Conservation (phyloP, 495 filamentous ascomycete genomes). For the Trichocladium uniseriatum region DNA sequence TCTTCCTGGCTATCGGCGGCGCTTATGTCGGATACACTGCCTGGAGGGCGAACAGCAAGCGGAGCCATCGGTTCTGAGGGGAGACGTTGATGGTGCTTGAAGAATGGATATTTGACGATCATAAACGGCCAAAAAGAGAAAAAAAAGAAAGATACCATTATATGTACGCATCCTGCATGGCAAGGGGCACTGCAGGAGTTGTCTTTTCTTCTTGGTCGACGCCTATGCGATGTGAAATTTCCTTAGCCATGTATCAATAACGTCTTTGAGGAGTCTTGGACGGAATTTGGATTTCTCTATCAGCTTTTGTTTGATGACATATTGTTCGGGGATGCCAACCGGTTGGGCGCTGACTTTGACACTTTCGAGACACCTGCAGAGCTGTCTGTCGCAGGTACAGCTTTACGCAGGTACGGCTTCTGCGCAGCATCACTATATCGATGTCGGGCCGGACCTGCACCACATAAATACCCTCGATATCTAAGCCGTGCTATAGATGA, state of each 20-base stretch:
- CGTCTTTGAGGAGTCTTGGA: background rate
- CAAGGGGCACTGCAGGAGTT: conserved; percentile 5
- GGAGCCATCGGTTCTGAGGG: conserved; percentile 67
- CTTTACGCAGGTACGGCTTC: too few species aligned
- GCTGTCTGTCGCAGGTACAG: background rate
- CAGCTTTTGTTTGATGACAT: background rate
- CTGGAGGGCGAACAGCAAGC: conserved; percentile 60
- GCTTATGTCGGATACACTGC: conserved; percentile 78
- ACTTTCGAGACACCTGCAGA: too few species aligned
- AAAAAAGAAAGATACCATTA: conserved; percentile 12
- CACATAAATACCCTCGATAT: too few species aligned
- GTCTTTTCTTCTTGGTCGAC: conserved; percentile 1
- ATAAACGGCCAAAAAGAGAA: conserved; percentile 6
- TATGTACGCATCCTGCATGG: conserved; percentile 10
- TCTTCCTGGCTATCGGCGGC: conserved; percentile 58
- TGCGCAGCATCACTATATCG: too few species aligned
- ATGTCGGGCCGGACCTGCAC: too few species aligned
- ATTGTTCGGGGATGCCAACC: background rate
- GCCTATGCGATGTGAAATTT: conserved; percentile 1
- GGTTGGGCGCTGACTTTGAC: too few species aligned
- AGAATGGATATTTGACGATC: conserved; percentile 5
- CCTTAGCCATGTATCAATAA: conserved; percentile 8
- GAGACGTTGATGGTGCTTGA: background rate
- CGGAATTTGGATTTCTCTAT: background rate
- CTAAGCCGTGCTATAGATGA: background rate